Percentiles rank a stretch among this genome's conserved stretches.
Conservation (phyloP, 2,329 filamentous ascomycete genomes). For the Grosmannia huntii region DNA sequence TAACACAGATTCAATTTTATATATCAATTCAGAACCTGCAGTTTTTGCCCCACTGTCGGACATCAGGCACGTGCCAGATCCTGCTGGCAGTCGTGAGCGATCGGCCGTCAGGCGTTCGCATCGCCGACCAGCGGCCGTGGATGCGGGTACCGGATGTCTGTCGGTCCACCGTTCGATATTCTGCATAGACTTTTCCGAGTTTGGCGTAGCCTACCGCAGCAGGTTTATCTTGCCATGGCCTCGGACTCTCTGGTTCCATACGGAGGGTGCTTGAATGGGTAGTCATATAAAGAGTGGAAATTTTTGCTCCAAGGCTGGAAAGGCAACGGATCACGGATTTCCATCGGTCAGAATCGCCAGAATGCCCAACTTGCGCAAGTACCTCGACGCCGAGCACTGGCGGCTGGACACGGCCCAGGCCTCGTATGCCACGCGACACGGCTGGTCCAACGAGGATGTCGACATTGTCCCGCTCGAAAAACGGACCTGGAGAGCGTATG, state of each 20-base stretch:
- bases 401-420: not conserved
- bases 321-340: no score
- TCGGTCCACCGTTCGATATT: not conserved
- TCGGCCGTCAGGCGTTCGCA: no score
- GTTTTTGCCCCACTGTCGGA: no score
- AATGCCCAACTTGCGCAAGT: not conserved
- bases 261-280: no score
- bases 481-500: constrained; percentile 1
- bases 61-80: no score
- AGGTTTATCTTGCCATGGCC: not conserved
- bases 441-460: constrained; percentile 4
- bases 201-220: not conserved
- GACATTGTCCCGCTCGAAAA: constrained; percentile 1
- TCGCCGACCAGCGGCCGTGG: not conserved
- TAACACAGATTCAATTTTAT: no score
- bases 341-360: not conserved
- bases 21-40: no score
- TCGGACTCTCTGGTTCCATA: no score
- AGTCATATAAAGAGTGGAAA: no score
- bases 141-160: not conserved
- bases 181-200: not conserved
- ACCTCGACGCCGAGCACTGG: constrained; percentile 1
- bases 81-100: no score
- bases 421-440: constrained; percentile 3
- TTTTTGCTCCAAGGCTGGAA: no score